Base-by-base conservation (phyloP, 345 rosid genomes). In the Aethionema arabicum region DNA sequence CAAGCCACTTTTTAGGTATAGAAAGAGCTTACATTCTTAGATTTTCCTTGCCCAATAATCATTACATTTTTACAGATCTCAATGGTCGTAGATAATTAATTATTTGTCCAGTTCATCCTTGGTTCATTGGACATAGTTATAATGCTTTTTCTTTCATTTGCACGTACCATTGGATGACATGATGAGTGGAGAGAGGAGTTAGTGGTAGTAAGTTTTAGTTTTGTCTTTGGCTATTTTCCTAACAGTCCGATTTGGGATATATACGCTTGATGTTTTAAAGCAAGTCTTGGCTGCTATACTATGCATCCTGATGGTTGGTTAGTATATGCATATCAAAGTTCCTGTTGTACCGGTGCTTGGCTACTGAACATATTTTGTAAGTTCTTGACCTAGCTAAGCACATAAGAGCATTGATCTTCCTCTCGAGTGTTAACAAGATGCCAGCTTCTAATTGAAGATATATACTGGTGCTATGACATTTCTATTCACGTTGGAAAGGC, bases 401-500 rank as follows among this genome's bases (percentile, higher is more conserved):
- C 8, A 54, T 54, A 14, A 38, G 37, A 48, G 37, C 31, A 29
- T 49, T 51, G 40, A 0, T 50, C n/a, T 2, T 30, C 48, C 56
- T 31, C 4, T 15, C n/a, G 45, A 55, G 32, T 29, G 16, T 9
- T 49, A 61, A 27, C 35, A 27, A 30, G 50, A 31, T 12, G n/a
- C 29, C 38, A 30, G 27, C 48, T 41, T 57, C n/a, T 41, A 31
- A 4, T 30, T 13, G 38, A 41, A 37, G 38, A 31, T 29, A 40
- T 11, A 8, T 52, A 40, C 5, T 7, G 52, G 52, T 21, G 12
- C 11, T 48, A 37, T 32, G 44, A 49, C 32, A 52, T 51, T 57
- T 59, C 33, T 41, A 48, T 39, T 5, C 10, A 40, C 59, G 8
- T 67, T 50, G 63, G 49, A 56, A 55, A 66, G 42, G 29, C 8